Percentiles rank a stretch among this genome's conserved stretches.
These are phyloP conservation scores for Fusarium chuoi DNA, from an alignment of 2,329 filamentous ascomycete species.

Conservation along the genomic window DNA sequence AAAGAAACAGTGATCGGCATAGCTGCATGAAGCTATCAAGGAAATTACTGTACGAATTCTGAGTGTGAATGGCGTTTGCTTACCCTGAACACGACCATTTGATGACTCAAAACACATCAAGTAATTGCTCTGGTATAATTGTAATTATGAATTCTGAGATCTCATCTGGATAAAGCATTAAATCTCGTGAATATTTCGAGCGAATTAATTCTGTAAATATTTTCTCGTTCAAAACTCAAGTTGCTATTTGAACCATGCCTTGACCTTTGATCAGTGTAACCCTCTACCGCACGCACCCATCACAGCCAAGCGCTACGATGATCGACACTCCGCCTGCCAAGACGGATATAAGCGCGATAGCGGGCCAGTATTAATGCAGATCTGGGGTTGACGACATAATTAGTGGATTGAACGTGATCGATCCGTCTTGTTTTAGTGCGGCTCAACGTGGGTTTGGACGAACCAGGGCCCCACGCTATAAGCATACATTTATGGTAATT, in stretches of 20 bases:
- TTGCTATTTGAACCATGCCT: background rate
- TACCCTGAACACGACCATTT: background rate
- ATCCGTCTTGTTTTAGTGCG: slow-evolving; percentile 25
- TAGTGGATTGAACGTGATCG: slow-evolving; percentile 35
- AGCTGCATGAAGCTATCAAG: slow-evolving; percentile 7
- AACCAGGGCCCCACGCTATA: slow-evolving; percentile 27
- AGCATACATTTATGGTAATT: slow-evolving; percentile 34
- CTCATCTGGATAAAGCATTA: too few relatives aligned
- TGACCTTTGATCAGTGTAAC: background rate
- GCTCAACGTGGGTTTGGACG: slow-evolving; percentile 1
- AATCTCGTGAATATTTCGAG: fast-evolving
- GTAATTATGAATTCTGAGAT: too few relatives aligned
- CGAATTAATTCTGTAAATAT: background rate
- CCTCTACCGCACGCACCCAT: background rate
- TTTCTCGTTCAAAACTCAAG: fast-evolving
- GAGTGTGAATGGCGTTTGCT: slow-evolving; percentile 17
- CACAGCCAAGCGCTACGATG: background rate
- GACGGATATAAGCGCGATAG: slow-evolving; percentile 18
- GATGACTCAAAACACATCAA: too few relatives aligned
- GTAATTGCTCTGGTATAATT: too few relatives aligned
- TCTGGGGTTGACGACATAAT: slow-evolving; percentile 39
- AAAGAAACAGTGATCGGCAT: slow-evolving; percentile 28
- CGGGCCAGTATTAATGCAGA: background rate
- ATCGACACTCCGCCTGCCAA: slow-evolving; percentile 32
- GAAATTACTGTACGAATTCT: background rate